Percentiles rank a stretch among this genome's conserved stretches.
These are phyloP conservation scores for Ascochyta lentis DNA, from an alignment of 2,329 filamentous ascomycete species.

Conservation along the genomic window DNA sequence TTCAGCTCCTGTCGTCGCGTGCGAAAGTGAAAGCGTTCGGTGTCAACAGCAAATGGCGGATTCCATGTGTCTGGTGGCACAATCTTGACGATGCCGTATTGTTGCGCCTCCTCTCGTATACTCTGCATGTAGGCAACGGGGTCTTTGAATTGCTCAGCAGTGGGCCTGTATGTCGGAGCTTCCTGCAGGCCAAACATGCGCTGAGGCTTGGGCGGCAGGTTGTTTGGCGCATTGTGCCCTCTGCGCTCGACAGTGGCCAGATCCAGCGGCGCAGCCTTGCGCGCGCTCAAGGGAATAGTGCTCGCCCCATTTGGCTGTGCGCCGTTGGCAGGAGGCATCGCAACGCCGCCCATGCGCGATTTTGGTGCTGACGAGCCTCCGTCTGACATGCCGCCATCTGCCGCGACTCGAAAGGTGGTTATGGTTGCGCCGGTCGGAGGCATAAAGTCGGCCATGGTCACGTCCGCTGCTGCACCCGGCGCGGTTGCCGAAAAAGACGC, in stretches of 20 bases:
- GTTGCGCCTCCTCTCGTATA: constrained; percentile 82
- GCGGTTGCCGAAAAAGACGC: constrained; percentile 16
- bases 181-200: constrained; percentile 86
- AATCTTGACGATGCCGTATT: constrained; percentile 94
- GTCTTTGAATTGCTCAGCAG: constrained; percentile 92
- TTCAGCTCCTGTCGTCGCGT: constrained; percentile 97
- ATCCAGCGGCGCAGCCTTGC: constrained; percentile 74
- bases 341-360: constrained; percentile 39
- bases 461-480: constrained; percentile 35
- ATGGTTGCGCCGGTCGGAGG: constrained; percentile 44
- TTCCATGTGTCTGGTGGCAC: constrained; percentile 95
- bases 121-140: constrained; percentile 93
- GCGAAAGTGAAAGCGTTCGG: constrained; percentile 96
- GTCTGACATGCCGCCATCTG: constrained; percentile 34
- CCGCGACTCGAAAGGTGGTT: constrained; percentile 48
- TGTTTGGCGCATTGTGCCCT: constrained; percentile 77
- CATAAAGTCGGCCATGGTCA: constrained; percentile 47
- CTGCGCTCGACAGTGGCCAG: constrained; percentile 89
- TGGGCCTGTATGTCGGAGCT: constrained; percentile 88
- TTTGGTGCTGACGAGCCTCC: constrained; percentile 34
- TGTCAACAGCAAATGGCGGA: constrained; percentile 94
- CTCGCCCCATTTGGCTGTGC: constrained; percentile 50
- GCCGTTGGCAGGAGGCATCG: constrained; percentile 31
- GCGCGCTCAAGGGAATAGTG: constrained; percentile 67
- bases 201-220: constrained; percentile 77